phyloP scores from a whole-genome alignment of 306 rosid genomes.

The Medicago ruthenica region DNA sequence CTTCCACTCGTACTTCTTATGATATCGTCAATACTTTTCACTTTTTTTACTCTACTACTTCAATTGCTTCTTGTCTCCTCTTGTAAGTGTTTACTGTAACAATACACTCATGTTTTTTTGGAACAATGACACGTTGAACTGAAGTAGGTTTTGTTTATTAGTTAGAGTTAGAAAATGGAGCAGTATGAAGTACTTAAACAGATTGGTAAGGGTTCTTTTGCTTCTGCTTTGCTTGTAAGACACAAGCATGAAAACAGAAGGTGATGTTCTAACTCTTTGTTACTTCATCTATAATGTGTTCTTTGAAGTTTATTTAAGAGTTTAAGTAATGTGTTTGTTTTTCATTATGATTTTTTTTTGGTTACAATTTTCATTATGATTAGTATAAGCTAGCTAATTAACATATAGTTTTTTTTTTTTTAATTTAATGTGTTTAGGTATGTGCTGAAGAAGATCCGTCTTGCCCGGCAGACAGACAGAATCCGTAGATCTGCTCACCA shows the following conservation, averaged over 20 bases:
- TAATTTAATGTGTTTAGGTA: constrained; percentile 53
- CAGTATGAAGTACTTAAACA: constrained; percentile 88
- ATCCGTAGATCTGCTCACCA: constrained; percentile 94
- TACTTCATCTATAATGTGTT: not conserved
- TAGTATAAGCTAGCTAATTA: not conserved
- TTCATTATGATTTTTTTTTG: not conserved
- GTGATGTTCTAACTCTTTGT: constrained; percentile 43
- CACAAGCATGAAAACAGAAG: constrained; percentile 87
- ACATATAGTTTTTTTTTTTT: not conserved
- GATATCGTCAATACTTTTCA: not conserved
- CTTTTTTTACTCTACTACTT: not conserved
- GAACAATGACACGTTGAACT: not conserved
- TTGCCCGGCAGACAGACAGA: constrained; percentile 93
- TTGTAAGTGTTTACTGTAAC: too few species aligned
- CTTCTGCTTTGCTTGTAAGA: constrained; percentile 90
- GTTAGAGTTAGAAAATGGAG: constrained; percentile 59
- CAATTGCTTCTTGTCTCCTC: not conserved
- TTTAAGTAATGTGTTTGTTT: not conserved
- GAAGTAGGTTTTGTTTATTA: not conserved
- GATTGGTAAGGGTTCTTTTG: constrained; percentile 95
- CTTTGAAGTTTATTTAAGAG: not conserved
- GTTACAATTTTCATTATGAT: not conserved
- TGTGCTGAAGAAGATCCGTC: constrained; percentile 94
- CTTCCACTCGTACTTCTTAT: constrained; percentile 2
- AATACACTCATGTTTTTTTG: constrained; percentile 4